These are phyloP conservation scores for Spinacia oleracea DNA, from an alignment of 179 eudicot genomes.

Conservation along the genomic window DNA sequence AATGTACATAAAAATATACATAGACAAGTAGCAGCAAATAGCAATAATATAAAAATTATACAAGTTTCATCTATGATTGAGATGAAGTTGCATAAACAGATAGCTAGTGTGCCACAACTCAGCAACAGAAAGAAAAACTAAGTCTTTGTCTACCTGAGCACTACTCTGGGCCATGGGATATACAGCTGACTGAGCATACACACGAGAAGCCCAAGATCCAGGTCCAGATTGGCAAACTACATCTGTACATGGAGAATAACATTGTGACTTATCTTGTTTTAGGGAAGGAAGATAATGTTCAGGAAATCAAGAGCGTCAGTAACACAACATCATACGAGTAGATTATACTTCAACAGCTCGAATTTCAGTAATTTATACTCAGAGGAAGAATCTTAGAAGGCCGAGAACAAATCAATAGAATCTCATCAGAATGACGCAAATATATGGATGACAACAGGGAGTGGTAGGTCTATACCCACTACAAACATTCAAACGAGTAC, in stretches of 20 bases:
- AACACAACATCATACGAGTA: background rate
- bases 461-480: background rate
- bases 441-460: background rate
- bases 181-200: conserved; percentile 85
- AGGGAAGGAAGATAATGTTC: background rate
- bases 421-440: conserved; percentile 6
- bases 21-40: background rate
- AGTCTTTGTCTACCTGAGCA: conserved; percentile 63
- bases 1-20: background rate
- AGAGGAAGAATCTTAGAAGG: conserved; percentile 4
- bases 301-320: background rate
- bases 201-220: conserved; percentile 88
- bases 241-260: conserved; percentile 51
- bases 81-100: background rate
- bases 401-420: background rate
- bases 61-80: background rate
- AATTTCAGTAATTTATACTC: background rate
- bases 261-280: conserved; percentile 4
- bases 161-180: conserved; percentile 98
- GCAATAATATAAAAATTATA: background rate
- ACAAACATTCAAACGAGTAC: conserved; percentile 1
- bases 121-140: conserved; percentile 6
- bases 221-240: conserved; percentile 98
- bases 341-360: conserved; percentile 6
- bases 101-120: background rate